Percentiles rank a stretch among this genome's conserved stretches.
Evolutionary conservation across 2,329 filamentous ascomycete species (phyloP).

Genomic region (Metarhizium rileyi): DNA sequence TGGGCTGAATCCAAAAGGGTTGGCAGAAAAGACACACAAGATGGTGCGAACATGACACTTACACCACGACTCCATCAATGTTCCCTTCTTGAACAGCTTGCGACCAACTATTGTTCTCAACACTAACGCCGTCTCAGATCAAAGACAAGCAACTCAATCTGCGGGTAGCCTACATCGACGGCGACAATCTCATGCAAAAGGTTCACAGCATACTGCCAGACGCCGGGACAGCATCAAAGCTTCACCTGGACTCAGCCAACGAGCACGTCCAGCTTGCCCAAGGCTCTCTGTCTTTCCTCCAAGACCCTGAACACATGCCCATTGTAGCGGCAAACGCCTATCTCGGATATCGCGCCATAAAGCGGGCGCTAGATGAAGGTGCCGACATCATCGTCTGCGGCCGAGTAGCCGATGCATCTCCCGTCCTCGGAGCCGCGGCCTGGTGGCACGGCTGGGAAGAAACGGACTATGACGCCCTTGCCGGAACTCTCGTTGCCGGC

Average conservation of each 20-base stretch:
- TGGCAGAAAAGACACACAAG: slow-evolving; percentile 27
- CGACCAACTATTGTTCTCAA: background rate
- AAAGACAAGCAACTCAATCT: slow-evolving; percentile 17
- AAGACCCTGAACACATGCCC: slow-evolving; percentile 9
- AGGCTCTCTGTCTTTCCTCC: slow-evolving; percentile 11
- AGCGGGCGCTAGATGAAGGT: slow-evolving; percentile 25
- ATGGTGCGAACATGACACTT: too few species aligned
- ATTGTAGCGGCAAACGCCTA: slow-evolving; percentile 35
- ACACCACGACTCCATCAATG: too few species aligned
- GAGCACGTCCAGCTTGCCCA: slow-evolving; percentile 11
- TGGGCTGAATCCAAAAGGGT: slow-evolving; percentile 40
- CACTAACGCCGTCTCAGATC: slow-evolving; percentile 10
- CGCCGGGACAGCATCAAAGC: background rate
- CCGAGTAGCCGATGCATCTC: slow-evolving; percentile 33
- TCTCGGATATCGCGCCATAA: slow-evolving; percentile 36
- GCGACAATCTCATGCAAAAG: slow-evolving; percentile 24
- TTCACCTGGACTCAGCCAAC: slow-evolving; percentile 16
- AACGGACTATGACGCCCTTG: slow-evolving; percentile 34
- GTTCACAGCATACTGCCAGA: slow-evolving; percentile 6
- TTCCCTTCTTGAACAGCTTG: too few species aligned
- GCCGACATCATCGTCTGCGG: slow-evolving; percentile 34
- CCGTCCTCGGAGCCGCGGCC: slow-evolving; percentile 41
- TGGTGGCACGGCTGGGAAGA: slow-evolving; percentile 41
- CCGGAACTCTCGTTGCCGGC: slow-evolving; percentile 34
- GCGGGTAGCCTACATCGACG: slow-evolving; percentile 28